Base-by-base conservation (phyloP, 208 protist genomes). In the Crithidia bombi region DNA sequence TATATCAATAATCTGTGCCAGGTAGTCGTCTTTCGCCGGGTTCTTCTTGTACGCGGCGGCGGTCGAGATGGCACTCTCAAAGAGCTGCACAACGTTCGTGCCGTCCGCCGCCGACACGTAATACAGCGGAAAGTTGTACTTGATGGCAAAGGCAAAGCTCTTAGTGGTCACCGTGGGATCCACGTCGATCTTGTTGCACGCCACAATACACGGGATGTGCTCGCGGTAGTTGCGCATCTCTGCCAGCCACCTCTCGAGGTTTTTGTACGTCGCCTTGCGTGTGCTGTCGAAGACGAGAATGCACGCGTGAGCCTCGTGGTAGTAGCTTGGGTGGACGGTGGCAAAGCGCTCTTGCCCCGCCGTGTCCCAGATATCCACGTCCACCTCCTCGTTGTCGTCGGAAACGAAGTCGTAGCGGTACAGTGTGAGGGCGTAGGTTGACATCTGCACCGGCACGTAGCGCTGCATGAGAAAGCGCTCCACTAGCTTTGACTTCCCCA, bases 141-240 rank as follows among this genome's bases (percentile, higher is more conserved):
- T 98, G 15, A 88, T 85, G 2, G 95, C 84, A 71, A 98, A 98
- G 26, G 91, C 94, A 70, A 98, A 98, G n/a, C 71, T 69, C 51
- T 91, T 97, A 19, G 81, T 81, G n/a, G 87, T 91, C 25, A 98
- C 90, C 0, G 74, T 67, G 7, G 85, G 83, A 65, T 97, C 85
- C 21, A 88, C 89, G 73, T 98, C 97, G 66, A 98, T 97, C 80
- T 98, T 98, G 69, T 98, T 98, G 50, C 92, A 97, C 9, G 96
- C 93, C 19, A 98, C 91, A 41, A 98, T 86, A 69, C 85, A 94
- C 23, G 96, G 97, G 36, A 98, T 98, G 67, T 95, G 90, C 67
- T 95, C 83, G 28, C 96, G 75, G 67, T 93, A 96, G 56, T 93
- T 85, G 49, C 90, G 94, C 56, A 98, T 71, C 75, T 98, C 96